Evolutionary conservation across 75 land plant species (phyloP), one percentile per base, ranked within the genome.

Genomic region (Cryptomeria japonica): DNA sequence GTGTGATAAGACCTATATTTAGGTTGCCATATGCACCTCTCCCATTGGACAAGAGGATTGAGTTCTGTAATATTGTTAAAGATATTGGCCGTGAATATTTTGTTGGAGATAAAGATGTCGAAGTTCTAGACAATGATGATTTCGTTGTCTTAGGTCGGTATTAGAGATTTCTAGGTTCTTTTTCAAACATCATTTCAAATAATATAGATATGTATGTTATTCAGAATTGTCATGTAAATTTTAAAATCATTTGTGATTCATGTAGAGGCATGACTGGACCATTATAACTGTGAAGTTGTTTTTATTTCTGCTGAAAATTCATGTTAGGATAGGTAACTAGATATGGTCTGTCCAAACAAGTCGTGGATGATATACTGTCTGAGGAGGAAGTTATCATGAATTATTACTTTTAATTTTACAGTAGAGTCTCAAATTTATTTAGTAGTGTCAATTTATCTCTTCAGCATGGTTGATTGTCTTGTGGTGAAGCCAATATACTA

Each of bases 1-100:
- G 98, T 11, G 89, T 94, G 41, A 89, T 94, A 58, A 95, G 93
- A 56, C 98, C 98, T 18, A 91, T 96, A 53, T 96, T 96, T 83
- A 92, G 97, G 56, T 82, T 94, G 61, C 98, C 98, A 0, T 96
- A 95, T 90, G 93, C 90, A 28, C 97, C 95, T 84, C 93, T 94
- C 46, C 84, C 91, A 75, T 80, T 88, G 28, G 88, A 87, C 38
- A 93, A 90, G 84, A 93, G 98, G 87, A 88, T 86, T 28, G 91
- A 95, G 86, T 96, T 96, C 87, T 93, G 92, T 31, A 85, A 91
- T 5, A 90, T 96, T 64, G 98, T 96, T 42, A 83, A 89, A 80
- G 86, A 84, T 22, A 90, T 96, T 77, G 98, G 98, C 34, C 88
- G 98, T 51, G 92, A 96, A 90, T 86, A 93, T 89, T 96, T 96